Evolutionary conservation across 768 basidiomycete species (phyloP).

Genomic region (Nidularia pulvinata): DNA sequence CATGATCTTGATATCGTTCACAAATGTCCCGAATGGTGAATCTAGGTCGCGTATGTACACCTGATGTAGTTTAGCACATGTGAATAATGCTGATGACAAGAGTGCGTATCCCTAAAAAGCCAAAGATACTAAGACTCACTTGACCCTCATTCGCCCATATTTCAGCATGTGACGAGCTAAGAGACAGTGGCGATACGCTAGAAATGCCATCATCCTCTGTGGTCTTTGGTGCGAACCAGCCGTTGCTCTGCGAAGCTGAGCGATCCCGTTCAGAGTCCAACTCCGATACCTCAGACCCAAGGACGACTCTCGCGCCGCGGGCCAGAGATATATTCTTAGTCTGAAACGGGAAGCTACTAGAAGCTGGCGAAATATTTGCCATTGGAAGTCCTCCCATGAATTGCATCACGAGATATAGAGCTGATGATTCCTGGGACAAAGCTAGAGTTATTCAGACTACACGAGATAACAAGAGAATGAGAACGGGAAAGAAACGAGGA

Average conservation of each 20-base stretch:
- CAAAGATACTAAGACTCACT: constrained; percentile 16
- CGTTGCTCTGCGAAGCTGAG: constrained; percentile 28
- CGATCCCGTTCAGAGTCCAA: constrained; percentile 10
- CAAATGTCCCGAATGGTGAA: constrained; percentile 44
- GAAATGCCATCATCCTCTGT: constrained; percentile 12
- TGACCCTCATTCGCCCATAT: constrained; percentile 43
- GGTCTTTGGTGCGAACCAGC: constrained; percentile 36
- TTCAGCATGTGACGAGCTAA: constrained; percentile 42
- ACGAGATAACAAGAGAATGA: too few species aligned
- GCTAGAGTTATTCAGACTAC: too few species aligned
- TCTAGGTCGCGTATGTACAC: constrained; percentile 45
- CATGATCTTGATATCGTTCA: constrained; percentile 41
- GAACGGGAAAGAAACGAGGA: too few species aligned
- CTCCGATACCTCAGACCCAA: constrained; percentile 21
- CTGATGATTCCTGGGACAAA: too few species aligned
- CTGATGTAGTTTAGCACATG: constrained; percentile 18
- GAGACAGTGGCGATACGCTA: constrained; percentile 34
- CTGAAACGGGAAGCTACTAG: constrained; percentile 32
- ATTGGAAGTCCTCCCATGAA: constrained; percentile 4
- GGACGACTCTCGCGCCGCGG: constrained; percentile 19
- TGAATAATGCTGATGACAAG: neutral
- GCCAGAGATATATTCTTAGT: constrained; percentile 31
- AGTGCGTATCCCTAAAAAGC: neutral
- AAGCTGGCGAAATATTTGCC: constrained; percentile 28
- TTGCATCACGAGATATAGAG: neutral